Conservation (phyloP, 2,329 filamentous ascomycete genomes). For the Pseudogymnoascus sp. region DNA sequence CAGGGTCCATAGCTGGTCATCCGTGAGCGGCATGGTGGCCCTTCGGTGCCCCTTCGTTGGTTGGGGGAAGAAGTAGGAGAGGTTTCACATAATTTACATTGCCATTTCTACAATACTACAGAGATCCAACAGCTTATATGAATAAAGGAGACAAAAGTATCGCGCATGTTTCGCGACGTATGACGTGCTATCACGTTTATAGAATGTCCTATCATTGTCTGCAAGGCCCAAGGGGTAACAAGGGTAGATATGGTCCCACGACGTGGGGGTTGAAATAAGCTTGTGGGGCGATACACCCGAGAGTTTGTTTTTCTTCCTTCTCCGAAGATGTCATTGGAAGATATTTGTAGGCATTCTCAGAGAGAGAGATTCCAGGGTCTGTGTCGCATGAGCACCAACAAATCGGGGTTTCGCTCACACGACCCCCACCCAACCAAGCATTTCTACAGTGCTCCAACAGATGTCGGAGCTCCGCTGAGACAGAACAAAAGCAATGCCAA, state of each 20-base stretch:
- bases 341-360: background rate
- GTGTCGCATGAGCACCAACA: background rate
- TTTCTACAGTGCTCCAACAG: background rate
- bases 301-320: background rate
- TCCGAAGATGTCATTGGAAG: background rate
- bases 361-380: background rate
- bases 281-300: background rate
- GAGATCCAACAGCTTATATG: background rate
- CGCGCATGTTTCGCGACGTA: background rate
- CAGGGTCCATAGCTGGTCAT: conserved; percentile 42
- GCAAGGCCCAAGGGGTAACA: background rate
- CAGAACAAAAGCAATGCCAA: background rate
- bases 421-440: background rate
- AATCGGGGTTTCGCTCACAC: background rate
- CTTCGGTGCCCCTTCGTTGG: background rate
- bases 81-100: conserved; percentile 4
- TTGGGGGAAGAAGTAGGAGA: background rate
- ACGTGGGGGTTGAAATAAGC: conserved; percentile 3
- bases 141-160: background rate
- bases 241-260: background rate
- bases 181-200: conserved; percentile 2
- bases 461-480: background rate
- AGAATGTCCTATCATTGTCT: background rate
- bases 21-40: conserved; percentile 12
- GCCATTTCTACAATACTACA: background rate